A percentile compares a stretch with the other conserved stretches of the same genome.
Conservation (phyloP, 345 rosid species). For the Camelina neglecta region DNA sequence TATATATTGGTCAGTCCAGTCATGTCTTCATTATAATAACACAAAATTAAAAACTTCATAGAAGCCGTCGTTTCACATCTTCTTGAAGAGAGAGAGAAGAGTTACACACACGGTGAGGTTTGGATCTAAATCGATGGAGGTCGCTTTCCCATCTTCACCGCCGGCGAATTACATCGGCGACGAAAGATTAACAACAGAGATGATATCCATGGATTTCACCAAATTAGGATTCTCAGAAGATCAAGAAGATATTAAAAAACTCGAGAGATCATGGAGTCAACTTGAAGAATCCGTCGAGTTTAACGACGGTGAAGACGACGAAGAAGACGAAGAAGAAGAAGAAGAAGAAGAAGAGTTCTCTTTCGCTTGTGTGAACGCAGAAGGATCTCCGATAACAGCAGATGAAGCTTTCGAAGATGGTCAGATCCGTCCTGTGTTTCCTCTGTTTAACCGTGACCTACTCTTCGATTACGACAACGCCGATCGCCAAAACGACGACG, state of each 20-base stretch:
- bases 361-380: conserved; percentile 46
- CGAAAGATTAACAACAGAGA: conserved; percentile 14
- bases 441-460: conserved; percentile 51
- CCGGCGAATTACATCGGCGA: conserved; percentile 31
- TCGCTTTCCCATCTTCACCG: conserved; percentile 26
- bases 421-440: conserved; percentile 61
- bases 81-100: neutral
- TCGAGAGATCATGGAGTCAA: conserved; percentile 44
- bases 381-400: conserved; percentile 55
- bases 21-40: neutral
- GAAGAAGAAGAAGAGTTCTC: conserved; percentile 53
- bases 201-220: conserved; percentile 40
- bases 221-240: conserved; percentile 13
- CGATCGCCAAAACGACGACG: conserved; percentile 19
- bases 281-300: conserved; percentile 44
- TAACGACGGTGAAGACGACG: neutral
- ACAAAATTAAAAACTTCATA: neutral
- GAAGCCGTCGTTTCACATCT: conserved; percentile 33
- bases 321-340: neutral
- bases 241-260: conserved; percentile 7
- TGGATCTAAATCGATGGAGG: conserved; percentile 37
- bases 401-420: conserved; percentile 58
- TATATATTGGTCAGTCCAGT: neutral
- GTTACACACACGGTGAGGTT: neutral
- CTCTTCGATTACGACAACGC: conserved; percentile 29